Conservation (phyloP, 306 rosid species). For the Abrus precatorius region DNA sequence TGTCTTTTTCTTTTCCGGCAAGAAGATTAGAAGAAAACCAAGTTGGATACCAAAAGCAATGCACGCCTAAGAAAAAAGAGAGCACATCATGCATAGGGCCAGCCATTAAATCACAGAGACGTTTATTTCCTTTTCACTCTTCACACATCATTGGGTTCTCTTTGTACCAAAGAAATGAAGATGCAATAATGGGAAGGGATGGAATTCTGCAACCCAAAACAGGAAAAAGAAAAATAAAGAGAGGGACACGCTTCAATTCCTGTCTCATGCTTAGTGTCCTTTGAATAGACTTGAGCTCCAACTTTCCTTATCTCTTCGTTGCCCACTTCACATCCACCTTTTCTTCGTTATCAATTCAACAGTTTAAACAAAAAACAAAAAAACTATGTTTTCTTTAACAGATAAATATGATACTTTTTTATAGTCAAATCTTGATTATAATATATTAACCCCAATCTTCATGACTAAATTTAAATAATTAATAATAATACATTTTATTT, state of each 20-base stretch:
- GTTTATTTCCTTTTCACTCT: background rate
- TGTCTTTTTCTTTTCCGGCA: background rate
- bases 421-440: too few relatives aligned
- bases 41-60: slow-evolving; percentile 32
- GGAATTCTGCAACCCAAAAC: background rate
- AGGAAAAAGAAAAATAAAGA: slow-evolving; percentile 28
- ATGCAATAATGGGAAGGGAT: slow-evolving; percentile 41
- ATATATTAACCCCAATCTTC: too few relatives aligned
- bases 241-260: slow-evolving; percentile 22
- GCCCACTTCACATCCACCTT: background rate
- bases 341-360: background rate
- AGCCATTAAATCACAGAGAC: slow-evolving; percentile 1
- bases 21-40: background rate
- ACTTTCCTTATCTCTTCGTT: slow-evolving; percentile 43
- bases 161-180: slow-evolving; percentile 34
- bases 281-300: slow-evolving; percentile 23
- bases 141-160: background rate
- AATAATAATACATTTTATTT: too few relatives aligned
- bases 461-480: too few relatives aligned
- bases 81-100: slow-evolving; percentile 7
- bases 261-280: background rate
- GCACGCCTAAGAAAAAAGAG: slow-evolving; percentile 49
- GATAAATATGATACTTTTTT: too few relatives aligned
- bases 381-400: too few relatives aligned
- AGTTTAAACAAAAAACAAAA: too few relatives aligned